These are phyloP conservation scores for Aspergillus neoniger DNA, from an alignment of 2,329 filamentous ascomycete genomes.

Conservation along the genomic window DNA sequence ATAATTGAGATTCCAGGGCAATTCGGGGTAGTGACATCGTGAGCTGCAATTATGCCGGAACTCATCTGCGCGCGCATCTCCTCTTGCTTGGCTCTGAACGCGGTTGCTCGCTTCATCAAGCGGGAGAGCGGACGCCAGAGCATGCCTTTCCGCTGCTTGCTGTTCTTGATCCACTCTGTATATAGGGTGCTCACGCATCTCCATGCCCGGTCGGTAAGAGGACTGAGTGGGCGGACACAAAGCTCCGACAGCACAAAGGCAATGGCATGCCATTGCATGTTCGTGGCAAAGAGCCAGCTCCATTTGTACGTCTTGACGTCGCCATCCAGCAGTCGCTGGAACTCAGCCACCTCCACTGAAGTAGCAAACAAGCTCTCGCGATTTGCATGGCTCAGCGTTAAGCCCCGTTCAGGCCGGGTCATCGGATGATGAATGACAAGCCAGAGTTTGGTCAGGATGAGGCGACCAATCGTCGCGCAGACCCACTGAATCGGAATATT, in stretches of 20 bases:
- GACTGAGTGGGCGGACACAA: constrained; percentile 58
- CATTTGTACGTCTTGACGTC: constrained; percentile 64
- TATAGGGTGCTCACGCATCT: constrained; percentile 54
- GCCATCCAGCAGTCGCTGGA: constrained; percentile 65
- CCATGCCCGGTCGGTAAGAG: constrained; percentile 63
- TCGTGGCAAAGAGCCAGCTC: constrained; percentile 66
- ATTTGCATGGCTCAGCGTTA: constrained; percentile 61
- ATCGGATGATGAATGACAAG: constrained; percentile 75
- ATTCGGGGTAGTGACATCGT: constrained; percentile 6
- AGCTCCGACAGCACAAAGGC: constrained; percentile 57
- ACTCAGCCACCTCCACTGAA: constrained; percentile 73
- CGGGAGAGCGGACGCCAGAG: constrained; percentile 65
- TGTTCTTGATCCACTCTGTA: constrained; percentile 36
- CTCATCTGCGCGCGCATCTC: constrained; percentile 28
- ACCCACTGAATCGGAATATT: constrained; percentile 65
- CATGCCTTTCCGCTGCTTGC: constrained; percentile 54
- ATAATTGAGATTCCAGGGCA: constrained; percentile 9
- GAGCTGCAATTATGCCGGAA: constrained; percentile 11
- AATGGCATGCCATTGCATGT: constrained; percentile 64
- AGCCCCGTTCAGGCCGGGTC: constrained; percentile 59
- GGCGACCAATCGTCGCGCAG: constrained; percentile 65
- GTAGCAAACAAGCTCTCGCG: constrained; percentile 71
- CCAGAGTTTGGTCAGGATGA: constrained; percentile 78
- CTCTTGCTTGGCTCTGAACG: constrained; percentile 54
- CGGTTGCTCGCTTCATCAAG: constrained; percentile 60